phyloP scores from a whole-genome alignment of 1,284 basidiomycete species.

The Puccinia hordei region DNA sequence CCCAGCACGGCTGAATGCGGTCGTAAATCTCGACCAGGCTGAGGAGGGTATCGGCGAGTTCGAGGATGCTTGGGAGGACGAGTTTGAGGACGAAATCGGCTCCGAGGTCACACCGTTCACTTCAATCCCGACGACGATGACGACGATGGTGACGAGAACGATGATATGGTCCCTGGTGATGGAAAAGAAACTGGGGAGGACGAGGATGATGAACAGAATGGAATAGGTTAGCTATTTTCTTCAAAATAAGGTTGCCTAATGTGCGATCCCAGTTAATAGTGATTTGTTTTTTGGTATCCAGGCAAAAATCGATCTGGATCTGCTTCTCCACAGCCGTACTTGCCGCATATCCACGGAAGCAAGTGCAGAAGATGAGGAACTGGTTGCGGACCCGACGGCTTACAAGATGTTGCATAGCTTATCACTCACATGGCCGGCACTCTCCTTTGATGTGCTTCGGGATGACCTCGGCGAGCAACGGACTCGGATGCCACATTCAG shows the following conservation, averaged over 20 bases:
- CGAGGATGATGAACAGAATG: conserved; percentile 1
- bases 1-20: conserved; percentile 35
- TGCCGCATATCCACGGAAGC: conserved; percentile 41
- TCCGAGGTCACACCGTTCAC: conserved; percentile 52
- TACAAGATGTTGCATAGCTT: conserved; percentile 95
- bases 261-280: conserved; percentile 52
- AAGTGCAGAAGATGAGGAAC: conserved; percentile 41
- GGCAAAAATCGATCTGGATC: conserved; percentile 44
- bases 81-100: conserved; percentile 51
- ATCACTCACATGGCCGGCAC: conserved; percentile 91
- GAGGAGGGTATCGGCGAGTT: conserved; percentile 49
- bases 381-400: conserved; percentile 44
- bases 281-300: conserved; percentile 29
- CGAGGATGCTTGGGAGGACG: conserved; percentile 50
- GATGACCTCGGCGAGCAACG: conserved; percentile 57
- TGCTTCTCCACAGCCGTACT: conserved; percentile 55
- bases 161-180: conserved; percentile 53
- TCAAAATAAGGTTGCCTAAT: conserved; percentile 59
- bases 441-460: conserved; percentile 90
- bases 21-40: conserved; percentile 27
- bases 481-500: conserved; percentile 58
- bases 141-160: conserved; percentile 55
- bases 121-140: conserved; percentile 60
- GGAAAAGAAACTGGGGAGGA: conserved; percentile 51
- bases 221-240: not conserved